These are phyloP conservation scores for Penicillium turbatum DNA, from an alignment of 495 filamentous ascomycete species.

Conservation along the genomic window DNA sequence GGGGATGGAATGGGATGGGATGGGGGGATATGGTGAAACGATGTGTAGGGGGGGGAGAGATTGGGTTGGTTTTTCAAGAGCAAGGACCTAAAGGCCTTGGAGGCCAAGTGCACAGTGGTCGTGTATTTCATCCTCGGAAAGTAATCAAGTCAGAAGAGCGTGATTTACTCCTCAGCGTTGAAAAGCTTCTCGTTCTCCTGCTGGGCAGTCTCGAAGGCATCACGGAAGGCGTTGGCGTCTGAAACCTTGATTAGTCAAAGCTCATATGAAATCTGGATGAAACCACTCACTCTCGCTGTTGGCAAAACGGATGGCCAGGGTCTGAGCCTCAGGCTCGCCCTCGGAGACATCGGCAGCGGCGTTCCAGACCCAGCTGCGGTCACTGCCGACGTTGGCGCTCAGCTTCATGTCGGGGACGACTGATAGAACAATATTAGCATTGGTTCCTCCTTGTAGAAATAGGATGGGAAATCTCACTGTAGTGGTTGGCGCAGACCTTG, in stretches of 20 bases:
- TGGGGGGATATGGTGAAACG: slow-evolving; percentile 12
- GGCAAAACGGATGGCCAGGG: slow-evolving; percentile 94
- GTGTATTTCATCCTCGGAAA: slow-evolving; percentile 5
- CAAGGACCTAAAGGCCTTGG: slow-evolving; percentile 10
- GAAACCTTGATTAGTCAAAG: slow-evolving; percentile 10
- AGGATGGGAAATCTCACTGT: slow-evolving; percentile 62
- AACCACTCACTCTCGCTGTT: slow-evolving; percentile 85
- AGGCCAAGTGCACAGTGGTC: slow-evolving; percentile 7
- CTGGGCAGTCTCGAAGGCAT: slow-evolving; percentile 96
- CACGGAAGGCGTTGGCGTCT: slow-evolving; percentile 98
- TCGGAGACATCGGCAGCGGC: slow-evolving; percentile 96
- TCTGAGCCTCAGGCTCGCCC: slow-evolving; percentile 93
- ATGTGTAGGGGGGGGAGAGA: slow-evolving; percentile 8
- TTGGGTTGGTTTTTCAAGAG: slow-evolving; percentile 17
- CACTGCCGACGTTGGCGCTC: slow-evolving; percentile 92
- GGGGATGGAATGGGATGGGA: slow-evolving; percentile 11
- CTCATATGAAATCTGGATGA: neutral
- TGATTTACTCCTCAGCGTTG: slow-evolving; percentile 41
- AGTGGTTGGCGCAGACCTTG: slow-evolving; percentile 99
- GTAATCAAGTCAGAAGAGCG: neutral
- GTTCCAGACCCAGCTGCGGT: slow-evolving; percentile 99
- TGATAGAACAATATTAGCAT: slow-evolving; percentile 36
- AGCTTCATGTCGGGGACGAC: slow-evolving; percentile 99
- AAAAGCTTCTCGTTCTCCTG: slow-evolving; percentile 92
- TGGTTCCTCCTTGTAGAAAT: neutral